A percentile compares a stretch with the other conserved stretches of the same genome.
phyloP scores from a whole-genome alignment of 352 stramenopile species.

The Phytopythium oedochilum region DNA sequence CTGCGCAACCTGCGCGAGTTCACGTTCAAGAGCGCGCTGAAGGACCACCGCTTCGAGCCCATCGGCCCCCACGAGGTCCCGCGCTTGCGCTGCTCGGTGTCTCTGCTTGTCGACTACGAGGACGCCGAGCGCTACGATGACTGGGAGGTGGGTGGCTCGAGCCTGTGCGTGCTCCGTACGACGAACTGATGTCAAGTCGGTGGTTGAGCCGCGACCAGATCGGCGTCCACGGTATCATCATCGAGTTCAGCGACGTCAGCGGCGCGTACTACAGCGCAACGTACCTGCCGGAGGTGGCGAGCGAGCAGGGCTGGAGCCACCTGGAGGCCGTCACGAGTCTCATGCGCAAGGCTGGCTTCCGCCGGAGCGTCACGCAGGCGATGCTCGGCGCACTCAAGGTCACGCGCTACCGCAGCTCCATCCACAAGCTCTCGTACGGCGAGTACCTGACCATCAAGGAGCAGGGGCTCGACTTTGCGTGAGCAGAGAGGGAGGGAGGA shows the following conservation, averaged over 20 bases:
- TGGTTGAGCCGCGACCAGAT: constrained; percentile 22
- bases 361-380: constrained; percentile 38
- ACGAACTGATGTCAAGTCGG: no score
- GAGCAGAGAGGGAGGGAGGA: neutral
- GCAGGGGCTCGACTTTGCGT: constrained; percentile 4
- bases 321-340: constrained; percentile 72
- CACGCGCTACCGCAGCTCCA: constrained; percentile 77
- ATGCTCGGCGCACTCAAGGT: constrained; percentile 66
- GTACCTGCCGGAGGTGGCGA: constrained; percentile 73
- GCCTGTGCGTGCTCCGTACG: no score
- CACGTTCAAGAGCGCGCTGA: constrained; percentile 78
- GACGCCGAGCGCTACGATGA: constrained; percentile 71
- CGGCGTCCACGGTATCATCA: constrained; percentile 74
- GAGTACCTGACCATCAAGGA: constrained; percentile 72
- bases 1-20: constrained; percentile 73
- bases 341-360: constrained; percentile 75
- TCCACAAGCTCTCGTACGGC: constrained; percentile 78
- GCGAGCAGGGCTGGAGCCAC: constrained; percentile 71
- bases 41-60: constrained; percentile 71
- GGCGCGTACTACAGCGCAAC: constrained; percentile 61
- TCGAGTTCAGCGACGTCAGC: constrained; percentile 59
- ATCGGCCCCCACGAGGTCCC: constrained; percentile 65
- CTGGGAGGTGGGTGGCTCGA: constrained; percentile 47
- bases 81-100: constrained; percentile 70
- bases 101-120: constrained; percentile 78